phyloP scores from a whole-genome alignment of 2,329 filamentous ascomycete species.

The Mariannaea sp. region DNA sequence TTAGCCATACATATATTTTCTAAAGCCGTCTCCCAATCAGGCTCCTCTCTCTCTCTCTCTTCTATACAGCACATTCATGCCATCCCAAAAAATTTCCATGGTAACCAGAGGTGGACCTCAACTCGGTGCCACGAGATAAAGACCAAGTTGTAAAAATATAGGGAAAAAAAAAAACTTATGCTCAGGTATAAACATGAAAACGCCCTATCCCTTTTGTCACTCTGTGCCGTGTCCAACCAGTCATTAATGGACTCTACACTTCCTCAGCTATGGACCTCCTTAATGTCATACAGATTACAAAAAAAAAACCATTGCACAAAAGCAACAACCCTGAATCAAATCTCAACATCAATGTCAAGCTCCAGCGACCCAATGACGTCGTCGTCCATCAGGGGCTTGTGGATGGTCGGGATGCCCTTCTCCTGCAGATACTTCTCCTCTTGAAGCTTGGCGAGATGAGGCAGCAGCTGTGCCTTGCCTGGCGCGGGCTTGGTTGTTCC shows the following conservation, averaged over 20 bases:
- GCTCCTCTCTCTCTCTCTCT: too few relatives aligned
- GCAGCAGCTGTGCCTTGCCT: slow-evolving; percentile 50
- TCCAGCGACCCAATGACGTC: slow-evolving; percentile 91
- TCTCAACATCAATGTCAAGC: slow-evolving; percentile 89
- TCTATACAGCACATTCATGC: too few relatives aligned
- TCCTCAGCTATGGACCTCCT: not conserved
- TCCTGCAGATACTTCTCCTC: slow-evolving; percentile 59
- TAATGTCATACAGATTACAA: not conserved
- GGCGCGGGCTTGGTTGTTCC: slow-evolving; percentile 56
- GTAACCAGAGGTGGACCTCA: too few relatives aligned
- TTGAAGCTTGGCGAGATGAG: slow-evolving; percentile 59
- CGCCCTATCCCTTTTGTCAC: slow-evolving; percentile 19
- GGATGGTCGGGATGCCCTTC: slow-evolving; percentile 69
- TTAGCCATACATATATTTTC: too few relatives aligned
- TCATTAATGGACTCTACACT: slow-evolving; percentile 1
- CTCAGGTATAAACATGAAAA: slow-evolving; percentile 9
- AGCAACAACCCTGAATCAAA: too few relatives aligned
- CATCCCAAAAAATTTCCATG: too few relatives aligned
- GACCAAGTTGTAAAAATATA: too few relatives aligned
- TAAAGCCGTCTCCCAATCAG: too few relatives aligned
- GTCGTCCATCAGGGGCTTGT: slow-evolving; percentile 84
- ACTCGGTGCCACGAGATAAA: not conserved
- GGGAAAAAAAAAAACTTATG: too few relatives aligned
- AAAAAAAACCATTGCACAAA: too few relatives aligned
- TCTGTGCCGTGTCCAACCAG: slow-evolving; percentile 4